Conservation (phyloP, 192 early-diverging fungal species). For the Coemansia pectinata region DNA sequence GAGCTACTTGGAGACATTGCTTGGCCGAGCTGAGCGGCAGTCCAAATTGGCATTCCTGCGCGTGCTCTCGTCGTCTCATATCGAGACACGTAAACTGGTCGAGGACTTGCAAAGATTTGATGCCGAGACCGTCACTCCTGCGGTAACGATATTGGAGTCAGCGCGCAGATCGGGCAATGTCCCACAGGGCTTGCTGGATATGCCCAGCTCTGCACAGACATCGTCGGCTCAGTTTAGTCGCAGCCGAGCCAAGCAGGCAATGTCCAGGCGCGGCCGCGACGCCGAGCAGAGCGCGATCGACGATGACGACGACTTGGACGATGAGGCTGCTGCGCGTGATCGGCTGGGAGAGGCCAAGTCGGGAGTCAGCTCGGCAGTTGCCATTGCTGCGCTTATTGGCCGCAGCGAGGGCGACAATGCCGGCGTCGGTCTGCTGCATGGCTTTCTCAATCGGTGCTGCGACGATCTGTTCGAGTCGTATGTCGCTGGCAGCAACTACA, state of each 20-base stretch:
- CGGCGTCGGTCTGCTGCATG: constrained; percentile 59
- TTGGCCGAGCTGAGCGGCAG: constrained; percentile 67
- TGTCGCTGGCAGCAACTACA: constrained; percentile 84
- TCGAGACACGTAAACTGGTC: constrained; percentile 71
- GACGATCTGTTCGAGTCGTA: constrained; percentile 96
- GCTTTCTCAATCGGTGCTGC: constrained; percentile 82
- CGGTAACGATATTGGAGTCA: constrained; percentile 49
- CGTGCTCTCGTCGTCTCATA: constrained; percentile 69
- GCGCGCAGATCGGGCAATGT: constrained; percentile 40
- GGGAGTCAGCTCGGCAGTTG: constrained; percentile 46
- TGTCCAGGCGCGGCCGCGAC: constrained; percentile 4
- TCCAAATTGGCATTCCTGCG: constrained; percentile 83
- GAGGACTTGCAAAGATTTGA: constrained; percentile 82
- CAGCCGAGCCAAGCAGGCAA: constrained; percentile 47
- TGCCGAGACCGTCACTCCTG: constrained; percentile 58
- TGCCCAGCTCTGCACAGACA: constrained; percentile 39
- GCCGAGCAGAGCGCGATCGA: constrained; percentile 22
- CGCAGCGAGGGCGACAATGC: constrained; percentile 54
- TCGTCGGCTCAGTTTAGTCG: constrained; percentile 54
- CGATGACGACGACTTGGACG: constrained; percentile 47
- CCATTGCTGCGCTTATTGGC: constrained; percentile 51
- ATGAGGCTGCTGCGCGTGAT: constrained; percentile 44
- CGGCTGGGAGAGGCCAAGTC: constrained; percentile 47
- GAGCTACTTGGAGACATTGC: constrained; percentile 80
- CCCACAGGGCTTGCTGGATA: constrained; percentile 48